Percentiles rank a stretch among this genome's conserved stretches.
Conservation (phyloP, 306 rosid species). For the Ceratonia siliqua region DNA sequence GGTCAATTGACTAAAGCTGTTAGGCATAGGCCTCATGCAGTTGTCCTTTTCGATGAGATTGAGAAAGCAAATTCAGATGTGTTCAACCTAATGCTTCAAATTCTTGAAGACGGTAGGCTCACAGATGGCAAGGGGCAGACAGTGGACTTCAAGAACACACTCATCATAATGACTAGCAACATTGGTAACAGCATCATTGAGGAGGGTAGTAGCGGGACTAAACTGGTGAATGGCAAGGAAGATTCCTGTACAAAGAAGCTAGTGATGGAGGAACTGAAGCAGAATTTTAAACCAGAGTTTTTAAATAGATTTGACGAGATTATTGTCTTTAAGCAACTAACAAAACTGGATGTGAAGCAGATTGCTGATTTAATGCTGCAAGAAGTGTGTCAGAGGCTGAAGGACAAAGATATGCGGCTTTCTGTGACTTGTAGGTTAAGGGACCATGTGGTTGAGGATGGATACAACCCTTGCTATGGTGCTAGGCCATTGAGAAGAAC, state of each 20-base stretch:
- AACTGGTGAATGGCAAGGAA: constrained; percentile 53
- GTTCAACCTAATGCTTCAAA: constrained; percentile 76
- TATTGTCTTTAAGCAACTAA: constrained; percentile 59
- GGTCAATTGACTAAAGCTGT: constrained; percentile 76
- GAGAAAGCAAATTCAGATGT: constrained; percentile 73
- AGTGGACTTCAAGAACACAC: constrained; percentile 68
- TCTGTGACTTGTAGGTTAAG: constrained; percentile 67
- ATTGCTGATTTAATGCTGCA: constrained; percentile 64
- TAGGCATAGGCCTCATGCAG: constrained; percentile 64
- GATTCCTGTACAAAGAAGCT: constrained; percentile 54
- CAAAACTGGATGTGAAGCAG: constrained; percentile 64
- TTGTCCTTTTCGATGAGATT: constrained; percentile 65
- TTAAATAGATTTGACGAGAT: constrained; percentile 69
- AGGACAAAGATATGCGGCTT: constrained; percentile 56
- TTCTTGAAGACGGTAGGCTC: constrained; percentile 72
- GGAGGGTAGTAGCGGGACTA: constrained; percentile 57
- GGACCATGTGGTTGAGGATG: constrained; percentile 63
- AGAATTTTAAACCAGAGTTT: constrained; percentile 70
- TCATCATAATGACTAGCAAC: constrained; percentile 69
- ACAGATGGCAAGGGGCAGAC: constrained; percentile 70
- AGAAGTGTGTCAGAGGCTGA: constrained; percentile 59
- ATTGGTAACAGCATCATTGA: constrained; percentile 63
- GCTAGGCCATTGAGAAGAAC: constrained; percentile 77
- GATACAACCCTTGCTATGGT: constrained; percentile 67
- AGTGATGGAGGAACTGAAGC: constrained; percentile 66